These are phyloP conservation scores for Salix purpurea DNA, from an alignment of 345 rosid species.

Conservation along the genomic window DNA sequence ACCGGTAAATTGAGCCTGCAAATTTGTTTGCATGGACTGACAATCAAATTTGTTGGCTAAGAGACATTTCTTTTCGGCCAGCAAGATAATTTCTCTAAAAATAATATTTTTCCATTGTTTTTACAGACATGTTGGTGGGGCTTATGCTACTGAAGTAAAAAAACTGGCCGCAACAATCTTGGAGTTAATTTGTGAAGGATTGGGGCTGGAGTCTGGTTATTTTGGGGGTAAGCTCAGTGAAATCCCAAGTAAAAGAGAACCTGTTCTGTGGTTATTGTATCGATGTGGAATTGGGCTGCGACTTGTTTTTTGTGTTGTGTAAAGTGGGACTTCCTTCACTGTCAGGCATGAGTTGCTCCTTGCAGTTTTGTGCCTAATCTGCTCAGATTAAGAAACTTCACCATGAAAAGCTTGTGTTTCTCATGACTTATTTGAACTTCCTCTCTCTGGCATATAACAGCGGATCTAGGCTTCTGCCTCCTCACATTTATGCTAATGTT, in stretches of 20 bases:
- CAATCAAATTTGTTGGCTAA: too few species aligned
- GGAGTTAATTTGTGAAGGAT: conserved; percentile 23
- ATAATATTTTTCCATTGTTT: too few species aligned
- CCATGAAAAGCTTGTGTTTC: background rate
- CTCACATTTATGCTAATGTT: background rate
- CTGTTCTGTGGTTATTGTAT: background rate
- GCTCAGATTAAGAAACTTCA: background rate
- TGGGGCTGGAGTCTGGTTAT: background rate
- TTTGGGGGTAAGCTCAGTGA: background rate
- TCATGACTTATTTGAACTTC: background rate
- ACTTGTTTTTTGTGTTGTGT: background rate
- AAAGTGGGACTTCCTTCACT: background rate
- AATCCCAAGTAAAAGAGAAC: background rate
- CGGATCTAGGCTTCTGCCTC: background rate
- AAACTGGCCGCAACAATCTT: conserved; percentile 9
- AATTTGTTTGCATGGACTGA: too few species aligned
- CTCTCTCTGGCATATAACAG: background rate
- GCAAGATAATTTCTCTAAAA: too few species aligned
- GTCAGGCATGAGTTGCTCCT: background rate
- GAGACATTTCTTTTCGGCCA: too few species aligned
- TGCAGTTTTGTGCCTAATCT: background rate
- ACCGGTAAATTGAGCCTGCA: too few species aligned
- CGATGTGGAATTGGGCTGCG: background rate
- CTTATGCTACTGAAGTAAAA: too few species aligned
- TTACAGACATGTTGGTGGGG: too few species aligned